These are phyloP conservation scores for Nannizziopsis barbatae DNA, from an alignment of 2,329 filamentous ascomycete species.

Conservation along the genomic window DNA sequence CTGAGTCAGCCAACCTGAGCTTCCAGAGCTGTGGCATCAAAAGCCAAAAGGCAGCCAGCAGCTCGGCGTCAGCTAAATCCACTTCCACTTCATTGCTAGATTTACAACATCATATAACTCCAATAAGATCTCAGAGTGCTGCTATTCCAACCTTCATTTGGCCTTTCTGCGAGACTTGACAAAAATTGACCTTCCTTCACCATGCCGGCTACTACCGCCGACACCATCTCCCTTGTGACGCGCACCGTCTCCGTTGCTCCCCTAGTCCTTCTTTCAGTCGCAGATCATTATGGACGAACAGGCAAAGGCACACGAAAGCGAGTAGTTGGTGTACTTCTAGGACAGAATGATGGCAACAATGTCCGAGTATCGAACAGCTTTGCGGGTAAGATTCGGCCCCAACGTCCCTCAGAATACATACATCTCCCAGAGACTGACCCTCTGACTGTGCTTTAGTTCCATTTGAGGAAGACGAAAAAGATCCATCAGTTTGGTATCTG, in stretches of 20 bases:
- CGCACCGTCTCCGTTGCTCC: constrained; percentile 94
- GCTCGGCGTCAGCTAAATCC: too few species aligned
- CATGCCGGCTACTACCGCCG: constrained; percentile 95
- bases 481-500: constrained; percentile 96
- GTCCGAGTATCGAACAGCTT: constrained; percentile 98
- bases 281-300: constrained; percentile 95
- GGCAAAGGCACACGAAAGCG: constrained; percentile 78
- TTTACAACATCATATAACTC: too few species aligned
- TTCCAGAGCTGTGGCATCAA: too few species aligned
- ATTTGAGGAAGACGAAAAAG: constrained; percentile 97
- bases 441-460: constrained; percentile 52
- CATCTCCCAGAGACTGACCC: constrained; percentile 8
- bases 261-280: constrained; percentile 90
- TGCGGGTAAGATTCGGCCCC: constrained; percentile 54
- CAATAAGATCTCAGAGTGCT: too few species aligned
- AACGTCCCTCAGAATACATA: neutral
- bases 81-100: too few species aligned
- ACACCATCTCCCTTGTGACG: constrained; percentile 88
- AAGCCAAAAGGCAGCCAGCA: too few species aligned
- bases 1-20: too few species aligned
- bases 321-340: constrained; percentile 87
- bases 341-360: constrained; percentile 91
- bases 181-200: constrained; percentile 24
- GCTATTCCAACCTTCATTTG: too few species aligned
- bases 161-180: neutral